phyloP scores from a whole-genome alignment of 768 basidiomycete genomes.

The Hericium alpestre region DNA sequence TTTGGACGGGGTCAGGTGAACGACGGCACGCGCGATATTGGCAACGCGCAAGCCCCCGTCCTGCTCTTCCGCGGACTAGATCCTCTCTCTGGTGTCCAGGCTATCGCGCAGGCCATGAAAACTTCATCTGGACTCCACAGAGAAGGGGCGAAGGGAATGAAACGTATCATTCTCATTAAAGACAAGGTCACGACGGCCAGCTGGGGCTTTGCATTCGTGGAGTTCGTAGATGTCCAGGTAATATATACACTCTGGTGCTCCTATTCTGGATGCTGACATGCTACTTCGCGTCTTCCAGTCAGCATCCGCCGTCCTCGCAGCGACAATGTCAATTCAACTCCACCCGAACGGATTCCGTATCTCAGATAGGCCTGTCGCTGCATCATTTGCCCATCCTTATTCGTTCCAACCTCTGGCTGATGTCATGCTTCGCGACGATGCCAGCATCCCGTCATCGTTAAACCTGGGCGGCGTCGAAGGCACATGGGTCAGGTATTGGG shows the following conservation, averaged over 20 bases:
- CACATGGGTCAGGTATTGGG: slow-evolving; percentile 84
- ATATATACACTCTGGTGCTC: slow-evolving; percentile 6
- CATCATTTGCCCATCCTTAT: slow-evolving; percentile 86
- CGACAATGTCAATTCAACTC: slow-evolving; percentile 76
- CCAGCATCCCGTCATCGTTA: slow-evolving; percentile 56
- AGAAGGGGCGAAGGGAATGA: slow-evolving; percentile 80
- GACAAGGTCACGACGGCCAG: slow-evolving; percentile 81
- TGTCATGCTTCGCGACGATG: slow-evolving; percentile 65
- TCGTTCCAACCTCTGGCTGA: slow-evolving; percentile 80
- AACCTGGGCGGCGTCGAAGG: slow-evolving; percentile 65
- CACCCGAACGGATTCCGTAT: slow-evolving; percentile 94
- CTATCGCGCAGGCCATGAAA: slow-evolving; percentile 75
- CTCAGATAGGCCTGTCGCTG: slow-evolving; percentile 77
- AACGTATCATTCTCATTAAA: slow-evolving; percentile 78
- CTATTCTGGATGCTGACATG: slow-evolving; percentile 5
- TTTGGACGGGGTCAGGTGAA: slow-evolving; percentile 56
- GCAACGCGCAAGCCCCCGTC: slow-evolving; percentile 70
- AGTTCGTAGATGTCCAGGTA: slow-evolving; percentile 80
- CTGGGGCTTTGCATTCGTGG: slow-evolving; percentile 92
- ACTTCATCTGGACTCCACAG: slow-evolving; percentile 68
- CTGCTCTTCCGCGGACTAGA: slow-evolving; percentile 88
- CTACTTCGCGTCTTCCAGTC: slow-evolving; percentile 37
- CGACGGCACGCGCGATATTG: slow-evolving; percentile 95
- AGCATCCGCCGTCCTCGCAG: slow-evolving; percentile 69
- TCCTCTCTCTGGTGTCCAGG: slow-evolving; percentile 76